phyloP scores from a whole-genome alignment of 257 asterid species.

The Rhazya stricta region DNA sequence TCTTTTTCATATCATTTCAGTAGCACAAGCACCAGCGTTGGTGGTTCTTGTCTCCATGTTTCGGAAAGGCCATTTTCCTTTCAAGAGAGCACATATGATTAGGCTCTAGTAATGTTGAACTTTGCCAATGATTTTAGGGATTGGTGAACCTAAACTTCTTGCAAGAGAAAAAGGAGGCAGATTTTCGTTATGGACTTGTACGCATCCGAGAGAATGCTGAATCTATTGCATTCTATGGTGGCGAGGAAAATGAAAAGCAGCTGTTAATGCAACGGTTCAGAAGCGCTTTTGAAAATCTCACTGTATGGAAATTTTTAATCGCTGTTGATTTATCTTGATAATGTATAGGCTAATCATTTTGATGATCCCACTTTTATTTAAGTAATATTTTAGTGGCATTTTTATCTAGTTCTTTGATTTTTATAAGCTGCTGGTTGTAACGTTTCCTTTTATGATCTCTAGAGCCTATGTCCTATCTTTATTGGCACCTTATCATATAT shows the following conservation, averaged over 20 bases:
- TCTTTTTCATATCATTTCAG: slow-evolving; percentile 9
- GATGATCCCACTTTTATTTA: neutral
- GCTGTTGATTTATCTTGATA: neutral
- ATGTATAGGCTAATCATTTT: neutral
- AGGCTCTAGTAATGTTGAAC: slow-evolving; percentile 16
- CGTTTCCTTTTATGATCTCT: neutral
- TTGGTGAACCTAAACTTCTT: slow-evolving; percentile 73
- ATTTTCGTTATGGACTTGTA: slow-evolving; percentile 81
- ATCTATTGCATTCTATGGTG: slow-evolving; percentile 92
- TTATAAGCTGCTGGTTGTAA: neutral
- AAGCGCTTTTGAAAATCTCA: slow-evolving; percentile 82
- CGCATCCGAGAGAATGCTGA: slow-evolving; percentile 95
- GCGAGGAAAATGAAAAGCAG: slow-evolving; percentile 87
- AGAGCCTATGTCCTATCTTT: neutral
- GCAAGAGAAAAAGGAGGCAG: slow-evolving; percentile 96
- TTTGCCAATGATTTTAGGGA: slow-evolving; percentile 42
- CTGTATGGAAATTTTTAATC: slow-evolving; percentile 39
- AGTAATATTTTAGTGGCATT: neutral
- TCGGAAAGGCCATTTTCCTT: neutral
- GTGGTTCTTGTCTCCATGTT: neutral
- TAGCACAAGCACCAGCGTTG: neutral
- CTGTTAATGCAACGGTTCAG: slow-evolving; percentile 69
- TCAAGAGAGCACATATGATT: neutral
- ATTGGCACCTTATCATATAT: neutral
- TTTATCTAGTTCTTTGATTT: neutral